phyloP scores from a whole-genome alignment of 441 rosid genomes.

The Mallotus japonicus region DNA sequence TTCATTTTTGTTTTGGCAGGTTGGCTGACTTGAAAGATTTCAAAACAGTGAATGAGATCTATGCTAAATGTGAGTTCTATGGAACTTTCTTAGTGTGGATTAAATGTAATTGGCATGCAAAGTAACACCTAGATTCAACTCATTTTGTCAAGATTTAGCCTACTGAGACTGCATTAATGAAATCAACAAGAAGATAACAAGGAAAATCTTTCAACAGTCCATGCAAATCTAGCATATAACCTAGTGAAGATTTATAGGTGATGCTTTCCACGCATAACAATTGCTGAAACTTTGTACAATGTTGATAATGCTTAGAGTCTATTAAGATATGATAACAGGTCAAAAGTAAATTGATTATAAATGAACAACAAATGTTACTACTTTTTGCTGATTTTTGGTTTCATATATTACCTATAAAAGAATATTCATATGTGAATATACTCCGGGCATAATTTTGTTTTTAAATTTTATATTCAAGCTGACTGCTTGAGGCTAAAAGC shows the following conservation, averaged over 20 bases:
- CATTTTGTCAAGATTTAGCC: neutral
- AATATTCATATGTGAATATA: neutral
- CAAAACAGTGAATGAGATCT: slow-evolving; percentile 92
- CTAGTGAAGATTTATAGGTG: neutral
- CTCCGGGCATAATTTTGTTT: neutral
- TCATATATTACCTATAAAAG: neutral
- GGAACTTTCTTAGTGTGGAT: neutral
- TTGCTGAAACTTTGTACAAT: neutral
- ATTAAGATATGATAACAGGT: neutral
- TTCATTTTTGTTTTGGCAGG: slow-evolving; percentile 40
- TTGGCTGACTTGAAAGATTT: slow-evolving; percentile 88
- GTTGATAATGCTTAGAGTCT: no score
- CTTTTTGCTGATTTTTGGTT: neutral
- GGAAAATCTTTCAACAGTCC: neutral
- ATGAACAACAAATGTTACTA: neutral
- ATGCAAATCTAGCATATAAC: neutral
- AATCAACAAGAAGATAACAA: neutral
- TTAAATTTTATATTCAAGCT: neutral
- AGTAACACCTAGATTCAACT: neutral
- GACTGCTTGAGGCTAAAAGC: neutral
- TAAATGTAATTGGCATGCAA: neutral
- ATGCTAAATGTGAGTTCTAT: slow-evolving; percentile 77
- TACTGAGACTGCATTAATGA: neutral
- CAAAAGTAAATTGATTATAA: neutral
- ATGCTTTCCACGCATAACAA: neutral